Conservation (phyloP, 2,329 filamentous ascomycete genomes). For the Fusarium tuaranense region DNA sequence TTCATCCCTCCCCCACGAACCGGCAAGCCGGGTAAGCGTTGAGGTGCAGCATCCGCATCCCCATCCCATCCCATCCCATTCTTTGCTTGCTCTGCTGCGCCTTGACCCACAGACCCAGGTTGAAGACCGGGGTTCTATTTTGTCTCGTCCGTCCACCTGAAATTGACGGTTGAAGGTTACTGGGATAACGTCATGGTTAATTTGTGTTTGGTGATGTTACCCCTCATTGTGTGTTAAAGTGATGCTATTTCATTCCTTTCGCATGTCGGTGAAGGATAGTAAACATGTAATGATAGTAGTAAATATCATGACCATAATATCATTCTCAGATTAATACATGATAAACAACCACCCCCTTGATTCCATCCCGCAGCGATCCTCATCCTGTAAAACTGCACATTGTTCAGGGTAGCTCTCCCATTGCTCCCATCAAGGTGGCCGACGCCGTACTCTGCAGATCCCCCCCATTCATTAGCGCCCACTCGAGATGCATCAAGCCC, state of each 20-base stretch:
- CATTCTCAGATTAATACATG: background rate
- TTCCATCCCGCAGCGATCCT: background rate
- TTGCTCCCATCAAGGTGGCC: background rate
- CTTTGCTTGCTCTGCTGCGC: background rate
- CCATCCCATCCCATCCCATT: background rate
- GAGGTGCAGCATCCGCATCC: background rate
- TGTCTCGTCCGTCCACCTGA: background rate
- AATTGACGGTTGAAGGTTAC: background rate
- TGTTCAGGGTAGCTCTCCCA: background rate
- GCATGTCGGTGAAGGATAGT: background rate
- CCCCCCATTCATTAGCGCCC: background rate
- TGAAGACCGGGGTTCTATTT: background rate
- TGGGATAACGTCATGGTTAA: background rate
- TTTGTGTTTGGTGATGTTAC: background rate
- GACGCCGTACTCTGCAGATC: background rate
- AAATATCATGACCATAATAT: background rate
- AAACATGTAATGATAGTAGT: background rate
- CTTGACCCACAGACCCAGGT: background rate
- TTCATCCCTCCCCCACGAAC: constrained; percentile 1
- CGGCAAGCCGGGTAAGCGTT: background rate
- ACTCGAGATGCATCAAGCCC: background rate
- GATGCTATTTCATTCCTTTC: background rate
- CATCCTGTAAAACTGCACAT: background rate
- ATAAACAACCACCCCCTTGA: background rate
- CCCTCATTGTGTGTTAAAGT: background rate